Base-by-base conservation (phyloP, 1,284 basidiomycete species). In the Sporisorium exsertum region DNA sequence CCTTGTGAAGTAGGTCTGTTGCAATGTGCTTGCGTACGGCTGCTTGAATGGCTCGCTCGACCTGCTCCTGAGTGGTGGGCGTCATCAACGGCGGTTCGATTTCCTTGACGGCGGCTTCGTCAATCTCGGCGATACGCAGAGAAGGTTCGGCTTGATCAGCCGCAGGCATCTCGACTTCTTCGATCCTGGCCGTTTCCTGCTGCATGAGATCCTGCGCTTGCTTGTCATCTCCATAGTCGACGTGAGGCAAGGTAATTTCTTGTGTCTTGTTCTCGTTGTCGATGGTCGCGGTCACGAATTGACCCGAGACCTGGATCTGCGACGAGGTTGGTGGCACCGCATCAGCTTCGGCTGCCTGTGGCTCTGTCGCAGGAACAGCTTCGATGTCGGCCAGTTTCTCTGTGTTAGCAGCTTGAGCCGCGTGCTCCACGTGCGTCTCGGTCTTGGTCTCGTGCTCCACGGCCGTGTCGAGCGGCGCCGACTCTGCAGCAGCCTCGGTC, bases 21-120 rank as follows among this genome's bases (percentile, higher is more conserved):
- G 52, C 51, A 26, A 72, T 66, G 56, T 72, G 53, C 29, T 59
- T 46, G 5, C 46, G 57, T 2, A 70, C 45, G 5, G 65, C 68
- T 15, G 45, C n/a, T 5, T 59, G 24, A 32, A 58, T 52, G 1
- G 64, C 68, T n/a, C 55, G 60, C 3, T 78, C 76, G 18, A 71
- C 13, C 40, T 78, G 77, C 40, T 72, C 73, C 46, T 80, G 57
- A 2, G 72, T 80, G 9, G 56, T 61, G 8, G 76, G 78, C 18
- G 78, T 76, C 57, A 72, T 61, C 13, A 69, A 40, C 2, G 72
- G 72, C 51, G 58, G 62, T 27, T 72, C 73, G 20, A 69, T 54
- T 3, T 61, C 63, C 35, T 59, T 53, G 29, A 35, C 33, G n/a
- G 61, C 16, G 12, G 18, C n/a, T 10, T 77, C 73, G n/a, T 65